Base-by-base conservation (phyloP, 192 early-diverging fungal species). In the Thamnidium elegans region DNA sequence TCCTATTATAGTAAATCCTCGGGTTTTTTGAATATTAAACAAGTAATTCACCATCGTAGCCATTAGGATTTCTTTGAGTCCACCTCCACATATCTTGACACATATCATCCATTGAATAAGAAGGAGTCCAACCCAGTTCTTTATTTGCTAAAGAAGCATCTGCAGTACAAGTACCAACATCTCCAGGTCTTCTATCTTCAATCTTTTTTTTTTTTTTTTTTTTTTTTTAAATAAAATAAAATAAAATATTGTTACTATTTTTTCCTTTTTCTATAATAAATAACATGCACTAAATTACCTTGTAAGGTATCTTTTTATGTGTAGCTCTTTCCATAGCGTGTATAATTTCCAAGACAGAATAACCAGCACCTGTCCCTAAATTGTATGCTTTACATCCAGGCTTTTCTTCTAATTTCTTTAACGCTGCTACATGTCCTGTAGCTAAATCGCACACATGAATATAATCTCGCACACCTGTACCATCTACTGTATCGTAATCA, bases 391-490 rank as follows among this genome's bases (percentile, higher is more conserved):
- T 81, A 65, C 80, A 86, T 15, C 76, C 78, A 63, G 85, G 84
- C 34, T 86, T 68, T 47, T 70, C 72, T 44, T 75, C 78, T 61
- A 98, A 73, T 58, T 94, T 89, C 54, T 87, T 81, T 17, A 98
- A 72, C 0, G 96, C 92, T 20, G 84, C 83, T 7, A 94, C 88
- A 66, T 98, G 96, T 6, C 90, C 95, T 51, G 87, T 81, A 15
- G 95, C 93, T 32, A 97, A 79, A 64, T 98, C 96, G 58, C 90
- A 90, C 3, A 98, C 95, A 69, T 98, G 96, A 55, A 98, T 89
- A 71, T 96, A 98, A 74, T 98, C 96, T 39, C 96, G 84, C 19
- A 96, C 86, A 52, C 87, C 92, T 21, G 94, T 95, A 19, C 96
- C 95, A 59, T 98, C 96, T 50, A 79, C 79, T 0, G 96, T 98